Conservation (phyloP, 345 rosid species). For the Pugionium cornutum region DNA sequence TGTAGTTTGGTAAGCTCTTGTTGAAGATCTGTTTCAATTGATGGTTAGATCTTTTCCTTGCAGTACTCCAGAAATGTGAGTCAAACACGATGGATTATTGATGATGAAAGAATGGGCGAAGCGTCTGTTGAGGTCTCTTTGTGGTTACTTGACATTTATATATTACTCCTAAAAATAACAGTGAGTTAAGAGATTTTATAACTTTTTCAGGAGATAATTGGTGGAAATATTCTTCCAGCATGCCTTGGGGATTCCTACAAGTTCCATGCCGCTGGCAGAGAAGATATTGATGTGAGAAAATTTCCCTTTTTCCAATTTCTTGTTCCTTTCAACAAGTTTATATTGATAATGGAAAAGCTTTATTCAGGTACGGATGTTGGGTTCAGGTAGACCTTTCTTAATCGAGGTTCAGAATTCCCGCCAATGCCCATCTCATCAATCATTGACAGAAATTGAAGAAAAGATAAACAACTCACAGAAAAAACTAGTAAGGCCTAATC, state of each 20-base stretch:
- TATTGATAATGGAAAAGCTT: conserved; percentile 31
- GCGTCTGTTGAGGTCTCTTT: conserved; percentile 75
- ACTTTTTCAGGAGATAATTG: conserved; percentile 71
- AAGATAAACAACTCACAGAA: conserved; percentile 62
- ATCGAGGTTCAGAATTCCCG: conserved; percentile 90
- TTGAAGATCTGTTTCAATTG: neutral
- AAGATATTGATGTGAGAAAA: conserved; percentile 82
- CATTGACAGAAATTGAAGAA: conserved; percentile 60
- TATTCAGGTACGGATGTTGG: conserved; percentile 94
- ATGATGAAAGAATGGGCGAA: conserved; percentile 94
- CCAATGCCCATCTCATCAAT: conserved; percentile 59
- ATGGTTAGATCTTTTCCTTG: conserved; percentile 21
- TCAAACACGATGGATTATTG: conserved; percentile 95
- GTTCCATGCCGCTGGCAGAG: conserved; percentile 99
- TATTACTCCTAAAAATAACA: conserved; percentile 9
- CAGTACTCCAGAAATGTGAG: conserved; percentile 96
- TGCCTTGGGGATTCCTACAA: conserved; percentile 81
- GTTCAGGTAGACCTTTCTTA: conserved; percentile 97
- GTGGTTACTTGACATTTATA: conserved; percentile 15
- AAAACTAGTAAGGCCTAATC: conserved; percentile 57
- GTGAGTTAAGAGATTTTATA: conserved; percentile 25
- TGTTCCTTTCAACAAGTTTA: conserved; percentile 20
- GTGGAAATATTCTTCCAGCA: conserved; percentile 70
- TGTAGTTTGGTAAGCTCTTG: neutral
- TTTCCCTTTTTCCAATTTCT: conserved; percentile 8